Percentiles rank a stretch among this genome's conserved stretches.
Evolutionary conservation across 805 yeast species (phyloP).

Genomic region (Yarrowia sp.): DNA sequence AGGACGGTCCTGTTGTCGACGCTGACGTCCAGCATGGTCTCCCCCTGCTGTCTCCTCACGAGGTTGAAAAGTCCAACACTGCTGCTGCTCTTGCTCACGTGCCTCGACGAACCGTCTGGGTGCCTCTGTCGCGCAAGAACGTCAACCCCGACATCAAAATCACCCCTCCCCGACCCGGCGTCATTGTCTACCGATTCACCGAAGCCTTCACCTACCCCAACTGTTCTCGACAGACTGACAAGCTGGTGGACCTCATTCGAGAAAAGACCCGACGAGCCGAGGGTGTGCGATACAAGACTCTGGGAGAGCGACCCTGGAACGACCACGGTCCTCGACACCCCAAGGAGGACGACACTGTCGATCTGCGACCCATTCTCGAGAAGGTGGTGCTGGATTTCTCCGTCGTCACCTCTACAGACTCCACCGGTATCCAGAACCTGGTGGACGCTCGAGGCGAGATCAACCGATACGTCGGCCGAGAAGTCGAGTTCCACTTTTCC

Average conservation of each 20-base stretch:
- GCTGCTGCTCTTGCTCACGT: neutral
- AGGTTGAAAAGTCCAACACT: constrained; percentile 15
- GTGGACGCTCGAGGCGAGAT: constrained; percentile 77
- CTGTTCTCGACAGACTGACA: constrained; percentile 73
- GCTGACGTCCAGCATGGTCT: constrained; percentile 15
- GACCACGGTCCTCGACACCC: constrained; percentile 70
- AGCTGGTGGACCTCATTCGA: constrained; percentile 70
- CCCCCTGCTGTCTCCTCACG: constrained; percentile 15
- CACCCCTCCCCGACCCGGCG: constrained; percentile 87
- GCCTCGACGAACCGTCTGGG: constrained; percentile 45
- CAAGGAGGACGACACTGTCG: constrained; percentile 48
- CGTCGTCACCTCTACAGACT: constrained; percentile 74
- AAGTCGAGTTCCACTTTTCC: constrained; percentile 87
- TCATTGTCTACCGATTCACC: constrained; percentile 79
- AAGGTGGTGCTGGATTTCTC: constrained; percentile 83
- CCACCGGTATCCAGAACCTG: constrained; percentile 79
- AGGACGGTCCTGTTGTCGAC: constrained; percentile 17
- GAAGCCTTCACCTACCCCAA: constrained; percentile 87
- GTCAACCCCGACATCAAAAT: constrained; percentile 66
- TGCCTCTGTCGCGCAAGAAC: constrained; percentile 53
- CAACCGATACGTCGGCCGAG: constrained; percentile 75
- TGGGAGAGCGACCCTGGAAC: constrained; percentile 85
- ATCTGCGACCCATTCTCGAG: constrained; percentile 70
- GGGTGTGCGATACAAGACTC: constrained; percentile 48
- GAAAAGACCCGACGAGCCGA: constrained; percentile 66